Conservation (phyloP, 495 filamentous ascomycete genomes). For the Astrothelium subdiscretum region DNA sequence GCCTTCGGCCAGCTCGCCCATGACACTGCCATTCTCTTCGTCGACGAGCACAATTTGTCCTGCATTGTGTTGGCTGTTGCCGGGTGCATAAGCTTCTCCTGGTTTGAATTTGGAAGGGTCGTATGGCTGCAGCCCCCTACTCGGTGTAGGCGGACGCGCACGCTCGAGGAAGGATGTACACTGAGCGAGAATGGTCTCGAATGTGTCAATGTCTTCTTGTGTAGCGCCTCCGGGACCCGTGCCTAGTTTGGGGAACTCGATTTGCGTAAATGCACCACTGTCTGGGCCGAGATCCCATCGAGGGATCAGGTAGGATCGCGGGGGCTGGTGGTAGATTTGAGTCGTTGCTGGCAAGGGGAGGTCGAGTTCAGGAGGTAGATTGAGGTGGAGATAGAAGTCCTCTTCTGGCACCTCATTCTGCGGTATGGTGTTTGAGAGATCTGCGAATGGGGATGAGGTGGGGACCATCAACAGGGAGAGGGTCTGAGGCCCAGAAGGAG, state of each 20-base stretch:
- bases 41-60: conserved; percentile 90
- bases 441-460: conserved; percentile 60
- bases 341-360: conserved; percentile 83
- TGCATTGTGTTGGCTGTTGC: conserved; percentile 23
- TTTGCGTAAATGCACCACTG: conserved; percentile 76
- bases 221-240: conserved; percentile 49
- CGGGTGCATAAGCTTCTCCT: conserved; percentile 59
- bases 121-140: conserved; percentile 47
- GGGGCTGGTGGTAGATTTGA: conserved; percentile 89
- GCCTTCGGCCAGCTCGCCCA: conserved; percentile 78
- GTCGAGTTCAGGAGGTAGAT: conserved; percentile 87
- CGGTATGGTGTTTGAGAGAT: conserved; percentile 42
- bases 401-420: conserved; percentile 57
- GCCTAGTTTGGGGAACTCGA: conserved; percentile 72
- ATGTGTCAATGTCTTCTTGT: conserved; percentile 90
- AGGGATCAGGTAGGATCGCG: conserved; percentile 79
- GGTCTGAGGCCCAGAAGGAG: conserved; percentile 74
- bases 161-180: conserved; percentile 89
- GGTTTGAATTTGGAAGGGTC: conserved; percentile 71
- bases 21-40: conserved; percentile 85
- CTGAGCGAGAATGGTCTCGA: conserved; percentile 91
- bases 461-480: conserved; percentile 90
- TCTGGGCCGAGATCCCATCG: conserved; percentile 85
- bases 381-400: conserved; percentile 90
- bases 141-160: conserved; percentile 43